These are phyloP conservation scores for Carex sylvatica DNA, from an alignment of 202 grass and related monocot species.

Conservation along the genomic window DNA sequence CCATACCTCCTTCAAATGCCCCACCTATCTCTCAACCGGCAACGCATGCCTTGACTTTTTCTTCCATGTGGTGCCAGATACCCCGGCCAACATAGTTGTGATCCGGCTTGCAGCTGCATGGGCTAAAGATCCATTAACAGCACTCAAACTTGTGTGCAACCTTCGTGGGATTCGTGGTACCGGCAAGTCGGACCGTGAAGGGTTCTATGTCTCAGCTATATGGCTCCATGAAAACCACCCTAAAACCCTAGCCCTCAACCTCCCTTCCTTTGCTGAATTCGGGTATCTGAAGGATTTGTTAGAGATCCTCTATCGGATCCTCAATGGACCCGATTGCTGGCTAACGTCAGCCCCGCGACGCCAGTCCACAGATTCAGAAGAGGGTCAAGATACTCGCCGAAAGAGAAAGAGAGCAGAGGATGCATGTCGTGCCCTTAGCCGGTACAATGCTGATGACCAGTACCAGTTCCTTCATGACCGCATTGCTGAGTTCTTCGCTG, in stretches of 20 bases:
- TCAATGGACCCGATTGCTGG: constrained; percentile 29
- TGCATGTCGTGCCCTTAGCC: constrained; percentile 10
- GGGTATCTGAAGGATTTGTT: constrained; percentile 62
- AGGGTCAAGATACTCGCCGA: neutral
- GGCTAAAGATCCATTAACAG: constrained; percentile 24
- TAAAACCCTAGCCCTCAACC: constrained; percentile 49
- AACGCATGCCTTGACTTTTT: constrained; percentile 54
- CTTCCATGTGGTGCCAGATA: constrained; percentile 51
- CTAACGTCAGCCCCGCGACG: neutral
- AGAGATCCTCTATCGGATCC: constrained; percentile 52
- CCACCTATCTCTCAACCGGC: constrained; percentile 27
- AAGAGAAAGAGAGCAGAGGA: constrained; percentile 30
- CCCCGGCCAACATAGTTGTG: constrained; percentile 19
- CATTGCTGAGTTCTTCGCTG: constrained; percentile 31
- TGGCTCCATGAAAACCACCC: constrained; percentile 63
- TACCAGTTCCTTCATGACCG: constrained; percentile 47
- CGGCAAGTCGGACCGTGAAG: constrained; percentile 53
- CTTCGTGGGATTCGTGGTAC: constrained; percentile 47
- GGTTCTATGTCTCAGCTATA: constrained; percentile 59
- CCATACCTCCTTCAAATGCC: constrained; percentile 39
- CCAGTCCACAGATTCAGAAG: neutral
- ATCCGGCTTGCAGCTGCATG: constrained; percentile 37
- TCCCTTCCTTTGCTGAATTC: constrained; percentile 32
- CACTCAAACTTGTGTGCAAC: constrained; percentile 51
- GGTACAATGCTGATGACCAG: constrained; percentile 32